Evolutionary conservation across 805 yeast genomes (phyloP).

Genomic region (Brettanomyces anomalus): DNA sequence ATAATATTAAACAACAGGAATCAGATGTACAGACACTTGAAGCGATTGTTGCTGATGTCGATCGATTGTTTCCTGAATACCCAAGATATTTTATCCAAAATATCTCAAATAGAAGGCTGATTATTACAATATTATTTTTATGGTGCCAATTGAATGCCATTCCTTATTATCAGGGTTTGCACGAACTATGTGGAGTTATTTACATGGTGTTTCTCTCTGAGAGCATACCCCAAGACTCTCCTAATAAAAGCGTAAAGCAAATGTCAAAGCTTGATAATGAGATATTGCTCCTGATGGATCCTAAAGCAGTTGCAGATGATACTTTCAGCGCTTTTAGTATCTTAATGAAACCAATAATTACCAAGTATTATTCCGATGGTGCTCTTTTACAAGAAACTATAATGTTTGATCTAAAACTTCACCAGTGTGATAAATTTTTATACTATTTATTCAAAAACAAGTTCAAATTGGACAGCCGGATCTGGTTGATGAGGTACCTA

Average conservation of each 20-base stretch:
- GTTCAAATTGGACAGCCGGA: conserved; percentile 37
- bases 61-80: conserved; percentile 39
- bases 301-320: conserved; percentile 6
- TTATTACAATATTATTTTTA: conserved; percentile 36
- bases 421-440: conserved; percentile 41
- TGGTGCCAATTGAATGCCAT: conserved; percentile 39
- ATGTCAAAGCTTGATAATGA: conserved; percentile 1
- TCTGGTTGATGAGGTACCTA: conserved; percentile 48
- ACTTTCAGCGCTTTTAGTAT: conserved; percentile 33
- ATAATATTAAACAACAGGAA: conserved; percentile 3
- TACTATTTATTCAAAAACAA: conserved; percentile 37
- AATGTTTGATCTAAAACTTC: conserved; percentile 36
- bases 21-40: conserved; percentile 33
- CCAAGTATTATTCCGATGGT: conserved; percentile 30
- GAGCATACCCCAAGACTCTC: conserved; percentile 17
- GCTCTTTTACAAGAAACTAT: conserved; percentile 38
- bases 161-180: conserved; percentile 42
- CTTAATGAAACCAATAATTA: conserved; percentile 28
- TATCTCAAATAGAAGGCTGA: conserved; percentile 15
- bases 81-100: conserved; percentile 23
- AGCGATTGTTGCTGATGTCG: conserved; percentile 40
- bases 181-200: conserved; percentile 43
- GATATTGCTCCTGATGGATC: conserved; percentile 15
- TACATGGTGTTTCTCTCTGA: conserved; percentile 33
- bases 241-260: neutral